Evolutionary conservation across 768 basidiomycete genomes (phyloP), one percentile per base, ranked within the genome.

Genomic region (Lactarius sp.): DNA sequence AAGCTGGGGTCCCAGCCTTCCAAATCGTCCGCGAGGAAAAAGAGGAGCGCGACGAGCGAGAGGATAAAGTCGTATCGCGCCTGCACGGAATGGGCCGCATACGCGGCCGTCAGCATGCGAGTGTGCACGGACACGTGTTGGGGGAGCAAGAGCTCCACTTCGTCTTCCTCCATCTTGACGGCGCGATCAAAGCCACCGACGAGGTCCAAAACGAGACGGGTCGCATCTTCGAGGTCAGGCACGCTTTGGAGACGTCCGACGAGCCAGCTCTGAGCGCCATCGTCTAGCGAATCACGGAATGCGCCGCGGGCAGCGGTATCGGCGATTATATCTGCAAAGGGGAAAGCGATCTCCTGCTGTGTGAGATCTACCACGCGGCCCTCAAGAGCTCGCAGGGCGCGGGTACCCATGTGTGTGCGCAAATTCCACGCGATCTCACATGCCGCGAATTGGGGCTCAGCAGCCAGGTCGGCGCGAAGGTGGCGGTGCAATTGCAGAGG

Each of bases 31-130:
- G 83, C 79, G 56, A 89, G 77, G 77, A 90, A 90, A 71, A 90
- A 86, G 18, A 92, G 78, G 33, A 92, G 73, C 27, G 81, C 79
- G 56, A 90, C 75, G 51, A 93, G 75, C 12, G 84, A 80, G 22
- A 90, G 77, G 64, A 83, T 83, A 37, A 92, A 78, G 59, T 91
- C 88, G 71, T 92, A 91, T 72, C 92, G 81, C 13, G 87, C 90
- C 65, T 85, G 79, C 52, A 90, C 77, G 4, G 88, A 81, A 56
- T 80, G 81, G 16, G 79, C 77, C 41, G 82, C 77, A 71, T 90
- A 94, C 36, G 81, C 77, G 31, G 87, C 79, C 37, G 83, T 82
- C 37, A 90, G 76, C 36, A 83, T 83, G 59, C 78, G 80, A 55
- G 77, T 78, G 86, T 86, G 88, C 58, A 85, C 80, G 16, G 86